phyloP scores from a whole-genome alignment of 805 yeast species.

The Cyberlindnera veronae region DNA sequence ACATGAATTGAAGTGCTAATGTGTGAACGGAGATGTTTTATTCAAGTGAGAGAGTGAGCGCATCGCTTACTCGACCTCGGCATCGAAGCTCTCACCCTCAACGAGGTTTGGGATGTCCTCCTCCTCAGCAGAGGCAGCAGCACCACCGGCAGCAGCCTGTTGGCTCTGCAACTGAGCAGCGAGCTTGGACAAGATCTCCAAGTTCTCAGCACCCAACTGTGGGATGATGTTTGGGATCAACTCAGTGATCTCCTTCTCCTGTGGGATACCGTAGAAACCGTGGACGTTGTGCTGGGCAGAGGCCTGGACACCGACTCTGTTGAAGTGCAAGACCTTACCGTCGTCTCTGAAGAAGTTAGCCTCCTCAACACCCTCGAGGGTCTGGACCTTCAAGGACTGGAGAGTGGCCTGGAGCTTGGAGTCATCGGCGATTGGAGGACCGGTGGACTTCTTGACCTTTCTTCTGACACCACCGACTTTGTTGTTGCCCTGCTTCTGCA shows the following conservation, averaged over 20 bases:
- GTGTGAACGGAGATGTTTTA: background rate
- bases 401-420: slow-evolving; percentile 85
- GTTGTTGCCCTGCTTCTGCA: slow-evolving; percentile 80
- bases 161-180: slow-evolving; percentile 82
- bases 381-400: slow-evolving; percentile 85
- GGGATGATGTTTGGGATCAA: slow-evolving; percentile 92
- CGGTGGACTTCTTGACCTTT: slow-evolving; percentile 75
- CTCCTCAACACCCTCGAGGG: slow-evolving; percentile 87
- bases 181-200: slow-evolving; percentile 81
- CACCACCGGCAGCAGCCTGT: slow-evolving; percentile 45
- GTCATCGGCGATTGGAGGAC: slow-evolving; percentile 76
- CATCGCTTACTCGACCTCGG: slow-evolving; percentile 41
- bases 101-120: slow-evolving; percentile 67
- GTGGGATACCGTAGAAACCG: slow-evolving; percentile 93
- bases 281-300: slow-evolving; percentile 88
- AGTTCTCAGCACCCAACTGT: slow-evolving; percentile 94
- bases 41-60: background rate
- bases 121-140: slow-evolving; percentile 49
- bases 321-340: slow-evolving; percentile 93
- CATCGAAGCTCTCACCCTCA: slow-evolving; percentile 68
- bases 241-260: slow-evolving; percentile 88
- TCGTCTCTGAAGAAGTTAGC: slow-evolving; percentile 97
- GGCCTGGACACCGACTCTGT: slow-evolving; percentile 94
- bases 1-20: slow-evolving; percentile 1
- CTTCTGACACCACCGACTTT: slow-evolving; percentile 90